Percentiles rank a stretch among this genome's conserved stretches.
These are phyloP conservation scores for Cercospora sp. DNA, from an alignment of 2,329 filamentous ascomycete genomes.

Conservation along the genomic window DNA sequence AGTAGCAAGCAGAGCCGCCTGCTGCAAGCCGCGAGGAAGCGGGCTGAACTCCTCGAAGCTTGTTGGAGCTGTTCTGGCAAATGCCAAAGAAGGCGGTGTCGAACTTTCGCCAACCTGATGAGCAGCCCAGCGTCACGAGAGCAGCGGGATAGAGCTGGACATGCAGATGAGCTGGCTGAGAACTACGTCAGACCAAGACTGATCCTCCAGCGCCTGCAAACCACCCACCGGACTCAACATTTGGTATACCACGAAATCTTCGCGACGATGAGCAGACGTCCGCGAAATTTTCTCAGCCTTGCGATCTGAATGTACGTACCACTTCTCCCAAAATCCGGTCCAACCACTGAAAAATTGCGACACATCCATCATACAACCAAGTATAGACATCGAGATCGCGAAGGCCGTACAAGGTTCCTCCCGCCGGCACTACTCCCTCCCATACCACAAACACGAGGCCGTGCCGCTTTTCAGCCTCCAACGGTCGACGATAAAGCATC, in stretches of 20 bases:
- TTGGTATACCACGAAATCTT: neutral
- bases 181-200: slow-evolving; percentile 5
- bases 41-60: slow-evolving; percentile 9
- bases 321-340: neutral
- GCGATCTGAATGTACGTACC: neutral
- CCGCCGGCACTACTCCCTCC: neutral
- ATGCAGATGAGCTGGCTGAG: slow-evolving; percentile 1
- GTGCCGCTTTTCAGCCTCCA: neutral
- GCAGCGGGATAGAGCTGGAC: neutral
- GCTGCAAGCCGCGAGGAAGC: neutral
- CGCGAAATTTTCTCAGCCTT: neutral
- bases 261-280: neutral
- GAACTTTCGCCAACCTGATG: neutral
- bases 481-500: neutral
- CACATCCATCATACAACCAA: neutral
- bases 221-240: neutral
- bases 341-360: neutral
- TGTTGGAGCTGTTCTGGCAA: neutral
- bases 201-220: neutral
- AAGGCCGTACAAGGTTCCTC: neutral
- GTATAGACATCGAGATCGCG: neutral
- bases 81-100: slow-evolving; percentile 5
- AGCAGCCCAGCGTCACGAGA: slow-evolving; percentile 2
- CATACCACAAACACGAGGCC: neutral
- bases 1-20: slow-evolving; percentile 14